Evolutionary conservation across 148 eudicot genomes (phyloP), one percentile per base, ranked within the genome.

Genomic region (Cornus kousa): DNA sequence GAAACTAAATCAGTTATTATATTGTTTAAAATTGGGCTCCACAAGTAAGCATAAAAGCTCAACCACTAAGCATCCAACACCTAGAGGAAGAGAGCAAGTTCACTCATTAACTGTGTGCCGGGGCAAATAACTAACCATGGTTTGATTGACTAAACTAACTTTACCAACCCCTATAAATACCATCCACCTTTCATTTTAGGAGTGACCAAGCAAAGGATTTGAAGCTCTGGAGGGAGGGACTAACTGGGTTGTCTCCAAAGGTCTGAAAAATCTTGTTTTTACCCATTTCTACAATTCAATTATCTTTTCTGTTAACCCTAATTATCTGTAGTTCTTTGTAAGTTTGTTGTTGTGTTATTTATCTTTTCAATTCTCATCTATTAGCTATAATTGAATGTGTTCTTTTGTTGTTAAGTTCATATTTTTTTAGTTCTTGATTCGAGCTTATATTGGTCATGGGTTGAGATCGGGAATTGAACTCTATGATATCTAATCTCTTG

Each of bases 41-140:
- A 65, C 68, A 22, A 23, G 22, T 5, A 59, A 28, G 32, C 57
- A 5, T 64, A 28, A 50, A 16, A n/a, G 48, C 40, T 53, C 64
- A 53, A 32, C 67, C 67, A 57, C 5, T 57, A 32, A 60, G 16
- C 28, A 28, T 28, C 28, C 28, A 28, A 28, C 28, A 28, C 28
- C 28, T 28, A 28, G 28, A 28, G 0, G 1, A 28, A 59, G 12
- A n/a, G 14, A 7, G n/a, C 39, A 73, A 19, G 67, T 57, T 20
- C 28, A 28, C 28, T 0, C 28, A 28, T 28, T 28, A 28, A 28
- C 28, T 55, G 60, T 11, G 60, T 55, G 60, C 60, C 4, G 14
- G 60, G 48, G 60, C 60, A 55, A 20, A 65, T 65, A 20, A 59
- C 68, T 59, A 74, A 74, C 77, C 77, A n/a, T 62, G 69, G 77